phyloP scores from a whole-genome alignment of 768 basidiomycete species.

The Boletus bicolor region DNA sequence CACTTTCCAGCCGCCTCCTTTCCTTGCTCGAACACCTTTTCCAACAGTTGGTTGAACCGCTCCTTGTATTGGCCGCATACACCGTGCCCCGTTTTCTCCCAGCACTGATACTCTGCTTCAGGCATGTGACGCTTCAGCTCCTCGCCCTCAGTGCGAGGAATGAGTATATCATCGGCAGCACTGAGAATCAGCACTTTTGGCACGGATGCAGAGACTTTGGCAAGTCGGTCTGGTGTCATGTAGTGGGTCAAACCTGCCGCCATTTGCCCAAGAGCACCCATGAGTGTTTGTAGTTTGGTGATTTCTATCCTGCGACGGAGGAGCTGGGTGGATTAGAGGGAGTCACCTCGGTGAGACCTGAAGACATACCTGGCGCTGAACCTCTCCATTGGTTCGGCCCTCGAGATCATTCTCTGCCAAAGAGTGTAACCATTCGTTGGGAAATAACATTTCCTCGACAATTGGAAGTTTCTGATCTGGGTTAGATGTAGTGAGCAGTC shows the following conservation, averaged over 20 bases:
- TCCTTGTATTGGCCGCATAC: constrained; percentile 47
- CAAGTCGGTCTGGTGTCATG: constrained; percentile 48
- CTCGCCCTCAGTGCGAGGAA: constrained; percentile 48
- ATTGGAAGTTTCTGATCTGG: constrained; percentile 46
- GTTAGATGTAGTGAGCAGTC: constrained; percentile 37
- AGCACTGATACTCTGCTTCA: constrained; percentile 52
- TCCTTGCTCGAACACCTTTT: constrained; percentile 56
- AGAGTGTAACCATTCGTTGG: constrained; percentile 56
- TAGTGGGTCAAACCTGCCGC: constrained; percentile 62
- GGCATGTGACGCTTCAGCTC: constrained; percentile 56
- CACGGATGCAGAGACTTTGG: constrained; percentile 48
- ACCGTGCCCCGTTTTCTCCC: constrained; percentile 64
- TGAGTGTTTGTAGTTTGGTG: constrained; percentile 55
- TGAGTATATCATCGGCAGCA: constrained; percentile 62
- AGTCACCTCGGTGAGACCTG: neutral
- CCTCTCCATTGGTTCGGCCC: constrained; percentile 61
- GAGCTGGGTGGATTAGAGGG: constrained; percentile 31
- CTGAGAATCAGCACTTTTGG: constrained; percentile 69
- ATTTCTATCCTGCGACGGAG: constrained; percentile 44
- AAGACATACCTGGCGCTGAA: constrained; percentile 50
- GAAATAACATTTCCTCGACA: constrained; percentile 57
- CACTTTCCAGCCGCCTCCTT: neutral
- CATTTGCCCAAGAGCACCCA: constrained; percentile 73
- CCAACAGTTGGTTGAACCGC: constrained; percentile 55
- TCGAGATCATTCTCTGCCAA: constrained; percentile 49